Evolutionary conservation across 2,329 filamentous ascomycete genomes (phyloP), one percentile per base, ranked within the genome.

Genomic region (Colletotrichum sojae): DNA sequence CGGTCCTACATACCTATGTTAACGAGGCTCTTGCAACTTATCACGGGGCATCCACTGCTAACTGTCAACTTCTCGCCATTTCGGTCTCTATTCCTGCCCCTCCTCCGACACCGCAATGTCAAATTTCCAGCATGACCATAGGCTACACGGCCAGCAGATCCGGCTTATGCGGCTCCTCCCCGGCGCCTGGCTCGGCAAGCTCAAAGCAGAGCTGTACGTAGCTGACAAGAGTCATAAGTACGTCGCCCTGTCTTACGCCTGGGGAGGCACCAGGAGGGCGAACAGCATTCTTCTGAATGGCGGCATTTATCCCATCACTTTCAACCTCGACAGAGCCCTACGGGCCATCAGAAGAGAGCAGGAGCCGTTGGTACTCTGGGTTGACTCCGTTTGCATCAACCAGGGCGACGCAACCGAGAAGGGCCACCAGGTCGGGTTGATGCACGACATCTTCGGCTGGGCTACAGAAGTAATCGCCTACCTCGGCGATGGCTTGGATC

Each of bases 251-350:
- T 78, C 75, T 3, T 78, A 78, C 22, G 74, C 75, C 1, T 77
- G 76, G 75, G 76, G 74, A 1, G 74, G 71, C 61, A 69, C 4
- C 39, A 71, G 40, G 64, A 68, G 20, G 56, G 65, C 15, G 66
- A 69, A 48, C 57, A 22, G 72, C 5, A 71, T 77, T 25, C 31
- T 60, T 5, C 59, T 77, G n/a, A 74, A 77, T 52, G 70, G 71
- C n/a, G 51, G 52, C 3, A 16, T 56, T 10, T 71, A 71, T 6
- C 16, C 43, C 9, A 73, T 78, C 55, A 78, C 75, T 5, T 60
- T 71, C 31, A 78, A 76, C 52, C 71, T 78, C 15, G 73, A 77
- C 18, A 68, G 73, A 22, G 76, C 76, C 1, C 57, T 78, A 16
- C 72, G 75, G 6, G 72, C 76, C 5, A 55, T 78, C 39, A 75